Conservation (phyloP, 352 stramenopile species). For the Phytophthora citrophthora region DNA sequence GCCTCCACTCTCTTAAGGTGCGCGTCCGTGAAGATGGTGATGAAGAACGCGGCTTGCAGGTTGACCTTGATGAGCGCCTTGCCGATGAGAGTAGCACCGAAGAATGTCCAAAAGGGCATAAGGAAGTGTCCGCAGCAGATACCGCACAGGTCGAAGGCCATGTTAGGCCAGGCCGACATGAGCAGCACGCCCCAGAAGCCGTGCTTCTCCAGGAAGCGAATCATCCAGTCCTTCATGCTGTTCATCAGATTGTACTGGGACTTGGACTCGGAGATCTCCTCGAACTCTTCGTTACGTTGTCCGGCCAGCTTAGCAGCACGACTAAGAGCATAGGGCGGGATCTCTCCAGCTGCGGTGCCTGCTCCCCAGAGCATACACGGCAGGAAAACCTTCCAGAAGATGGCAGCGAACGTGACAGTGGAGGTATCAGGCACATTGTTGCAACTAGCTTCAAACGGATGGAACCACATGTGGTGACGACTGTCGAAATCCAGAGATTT, state of each 20-base stretch:
- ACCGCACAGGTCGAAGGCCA: conserved; percentile 94
- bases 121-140: conserved; percentile 95
- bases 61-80: conserved; percentile 94
- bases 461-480: conserved; percentile 91
- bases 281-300: conserved; percentile 91
- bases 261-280: conserved; percentile 84
- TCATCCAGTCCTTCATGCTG: conserved; percentile 94
- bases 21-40: conserved; percentile 91
- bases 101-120: conserved; percentile 97
- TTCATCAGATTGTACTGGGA: conserved; percentile 91
- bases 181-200: conserved; percentile 94
- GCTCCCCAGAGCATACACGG: conserved; percentile 93
- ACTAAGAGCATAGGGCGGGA: conserved; percentile 94
- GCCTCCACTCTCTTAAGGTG: conserved; percentile 86
- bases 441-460: conserved; percentile 80
- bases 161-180: conserved; percentile 95
- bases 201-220: conserved; percentile 90
- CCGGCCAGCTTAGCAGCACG: conserved; percentile 84
- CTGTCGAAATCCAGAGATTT: conserved; percentile 90
- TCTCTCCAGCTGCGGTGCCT: conserved; percentile 93
- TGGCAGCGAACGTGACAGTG: conserved; percentile 82
- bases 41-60: conserved; percentile 91
- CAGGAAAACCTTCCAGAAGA: conserved; percentile 92
- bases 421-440: conserved; percentile 41
- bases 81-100: conserved; percentile 93